Base-by-base conservation (phyloP, 371 early-diverging fungal genomes). In the Lichtheimia ornata region DNA sequence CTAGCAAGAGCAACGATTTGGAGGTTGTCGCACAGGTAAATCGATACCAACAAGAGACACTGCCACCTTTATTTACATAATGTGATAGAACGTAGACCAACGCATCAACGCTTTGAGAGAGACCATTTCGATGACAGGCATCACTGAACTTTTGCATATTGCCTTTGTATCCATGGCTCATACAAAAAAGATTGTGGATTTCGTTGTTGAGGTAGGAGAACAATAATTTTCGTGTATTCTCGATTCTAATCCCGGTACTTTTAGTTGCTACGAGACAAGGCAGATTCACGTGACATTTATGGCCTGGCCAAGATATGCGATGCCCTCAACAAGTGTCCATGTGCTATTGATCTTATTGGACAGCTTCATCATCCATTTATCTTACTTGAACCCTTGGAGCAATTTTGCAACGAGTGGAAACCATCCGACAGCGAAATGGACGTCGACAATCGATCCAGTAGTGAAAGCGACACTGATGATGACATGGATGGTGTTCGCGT, bases 401-500 rank as follows among this genome's bases (percentile, higher is more conserved):
- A 25, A 13, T 49, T 81, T 9, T 76, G 74, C 24, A 81, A 76
- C 35, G 57, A 66, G 7, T 81, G 82, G 82, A 58, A 52, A n/a
- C 65, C 73, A 4, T 41, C 65, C 5, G 57, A 62, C 15, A 59
- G 50, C 50, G 64, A 60, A 12, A 56, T 74, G 40, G 66, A 70
- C 13, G 56, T 64, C 45, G 75, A 73, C 40, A 70, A 62, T 24
- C 63, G 59, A 20, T 58, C 61, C 1, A 61, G 60, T 15, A 42
- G 45, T 28, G 61, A 60, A 11, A 58, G 61, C 17, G 59, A 63
- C 0, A 60, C 59, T 14, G 66, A 70, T 13, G 69, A 75, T 1
- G 74, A 73, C 15, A 54, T 70, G 25, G 72, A 78, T 14, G 77
- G 74, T 25, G 62, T 73, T 11, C 71, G 68, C 11, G 56, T 56